Evolutionary conservation across 1,139 yeast genomes (phyloP).

Genomic region (Hansenula sp.): DNA sequence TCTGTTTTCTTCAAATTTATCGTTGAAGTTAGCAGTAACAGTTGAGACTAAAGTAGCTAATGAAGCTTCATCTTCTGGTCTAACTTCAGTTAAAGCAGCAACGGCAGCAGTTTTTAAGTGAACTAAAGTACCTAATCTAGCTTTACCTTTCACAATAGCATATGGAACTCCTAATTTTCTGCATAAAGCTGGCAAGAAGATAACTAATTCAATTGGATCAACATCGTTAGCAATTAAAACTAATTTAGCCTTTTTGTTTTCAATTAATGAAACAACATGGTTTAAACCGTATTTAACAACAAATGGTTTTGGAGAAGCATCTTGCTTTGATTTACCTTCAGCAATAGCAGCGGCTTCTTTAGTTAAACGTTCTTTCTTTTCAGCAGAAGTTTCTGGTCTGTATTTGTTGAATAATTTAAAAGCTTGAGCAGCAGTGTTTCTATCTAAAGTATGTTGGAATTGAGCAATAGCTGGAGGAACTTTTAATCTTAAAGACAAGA

Average conservation of each 20-base stretch:
- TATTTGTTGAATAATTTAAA: slow-evolving; percentile 97
- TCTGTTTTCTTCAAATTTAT: slow-evolving; percentile 91
- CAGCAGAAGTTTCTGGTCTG: slow-evolving; percentile 96
- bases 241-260: slow-evolving; percentile 97
- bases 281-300: slow-evolving; percentile 96
- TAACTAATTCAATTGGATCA: slow-evolving; percentile 96
- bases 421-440: slow-evolving; percentile 96
- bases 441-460: slow-evolving; percentile 92
- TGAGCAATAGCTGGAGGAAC: slow-evolving; percentile 98
- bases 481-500: slow-evolving; percentile 90
- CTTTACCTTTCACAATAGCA: slow-evolving; percentile 97
- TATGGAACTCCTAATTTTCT: slow-evolving; percentile 99
- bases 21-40: slow-evolving; percentile 86
- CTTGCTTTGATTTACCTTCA: slow-evolving; percentile 94
- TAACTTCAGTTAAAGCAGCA: slow-evolving; percentile 93
- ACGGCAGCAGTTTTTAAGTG: slow-evolving; percentile 96
- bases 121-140: slow-evolving; percentile 94
- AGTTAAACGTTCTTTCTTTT: slow-evolving; percentile 98
- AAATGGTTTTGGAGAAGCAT: slow-evolving; percentile 92
- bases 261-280: slow-evolving; percentile 95
- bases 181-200: slow-evolving; percentile 96
- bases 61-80: slow-evolving; percentile 89
- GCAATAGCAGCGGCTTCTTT: slow-evolving; percentile 99
- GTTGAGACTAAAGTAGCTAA: slow-evolving; percentile 89
- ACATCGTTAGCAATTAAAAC: slow-evolving; percentile 97